Percentiles rank a stretch among this genome's conserved stretches.
phyloP scores from a whole-genome alignment of 768 basidiomycete species.

The Hysterangium stoloniferum region DNA sequence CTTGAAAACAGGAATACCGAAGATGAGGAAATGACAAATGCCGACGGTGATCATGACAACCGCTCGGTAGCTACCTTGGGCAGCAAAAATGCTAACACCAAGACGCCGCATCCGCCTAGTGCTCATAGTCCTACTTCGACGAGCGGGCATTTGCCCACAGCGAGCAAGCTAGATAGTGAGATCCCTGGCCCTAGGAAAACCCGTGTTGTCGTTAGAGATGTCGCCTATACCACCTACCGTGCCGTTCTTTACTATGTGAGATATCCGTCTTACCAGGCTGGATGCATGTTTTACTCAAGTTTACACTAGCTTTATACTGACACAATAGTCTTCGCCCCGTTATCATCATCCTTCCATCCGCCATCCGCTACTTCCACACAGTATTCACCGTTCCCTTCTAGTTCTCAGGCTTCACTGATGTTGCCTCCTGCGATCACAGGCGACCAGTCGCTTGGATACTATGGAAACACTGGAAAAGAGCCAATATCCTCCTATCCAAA shows the following conservation, averaged over 20 bases:
- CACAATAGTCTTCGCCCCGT: conserved; percentile 72
- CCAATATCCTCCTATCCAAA: not conserved
- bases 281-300: not conserved
- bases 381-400: conserved; percentile 1
- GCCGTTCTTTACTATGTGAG: conserved; percentile 74
- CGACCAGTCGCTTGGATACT: not conserved
- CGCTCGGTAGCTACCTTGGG: not conserved
- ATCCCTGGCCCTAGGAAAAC: conserved; percentile 41
- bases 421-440: not conserved
- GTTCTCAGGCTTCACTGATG: conserved; percentile 7
- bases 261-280: not conserved
- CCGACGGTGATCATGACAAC: conserved; percentile 17
- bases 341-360: conserved; percentile 60
- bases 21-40: conserved; percentile 12
- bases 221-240: conserved; percentile 54
- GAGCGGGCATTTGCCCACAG: conserved; percentile 11
- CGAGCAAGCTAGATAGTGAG: not conserved
- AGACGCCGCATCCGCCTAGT: conserved; percentile 33
- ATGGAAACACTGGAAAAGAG: conserved; percentile 2
- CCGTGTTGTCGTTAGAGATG: conserved; percentile 46
- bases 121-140: conserved; percentile 21
- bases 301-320: conserved; percentile 70
- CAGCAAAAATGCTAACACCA: conserved; percentile 24
- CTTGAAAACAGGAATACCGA: conserved; percentile 12
- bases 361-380: conserved; percentile 10